A percentile compares a stretch with the other conserved stretches of the same genome.
These are phyloP conservation scores for Torulaspora quercuum DNA, from an alignment of 805 yeast genomes.

Conservation along the genomic window DNA sequence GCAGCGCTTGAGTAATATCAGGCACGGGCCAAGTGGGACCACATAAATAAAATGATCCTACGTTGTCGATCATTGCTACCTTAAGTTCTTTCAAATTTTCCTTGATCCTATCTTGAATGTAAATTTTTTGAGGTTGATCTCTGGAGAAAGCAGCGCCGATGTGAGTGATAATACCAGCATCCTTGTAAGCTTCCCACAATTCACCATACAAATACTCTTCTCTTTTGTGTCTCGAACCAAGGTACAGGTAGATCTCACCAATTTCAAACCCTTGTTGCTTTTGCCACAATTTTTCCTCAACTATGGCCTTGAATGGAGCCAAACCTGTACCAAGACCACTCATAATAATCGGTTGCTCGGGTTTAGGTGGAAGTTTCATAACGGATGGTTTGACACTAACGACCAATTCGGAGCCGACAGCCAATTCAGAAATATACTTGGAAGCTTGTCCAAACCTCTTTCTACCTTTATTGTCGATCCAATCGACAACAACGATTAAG, in stretches of 20 bases:
- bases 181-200: conserved; percentile 93
- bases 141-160: conserved; percentile 98
- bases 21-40: conserved; percentile 99
- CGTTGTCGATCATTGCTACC: conserved; percentile 69
- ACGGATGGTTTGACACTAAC: conserved; percentile 96
- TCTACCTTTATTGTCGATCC: conserved; percentile 85
- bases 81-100: conserved; percentile 69
- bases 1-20: conserved; percentile 84
- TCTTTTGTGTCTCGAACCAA: conserved; percentile 93
- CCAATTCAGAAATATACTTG: conserved; percentile 75
- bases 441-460: conserved; percentile 93
- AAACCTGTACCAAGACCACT: conserved; percentile 97
- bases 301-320: conserved; percentile 96
- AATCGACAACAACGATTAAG: conserved; percentile 91
- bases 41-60: conserved; percentile 92
- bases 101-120: conserved; percentile 90
- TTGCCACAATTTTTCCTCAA: conserved; percentile 95
- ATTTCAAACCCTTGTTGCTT: conserved; percentile 81
- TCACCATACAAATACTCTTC: conserved; percentile 96
- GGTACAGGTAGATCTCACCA: conserved; percentile 81
- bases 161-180: conserved; percentile 87
- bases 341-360: conserved; percentile 91
- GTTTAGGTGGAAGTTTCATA: conserved; percentile 87
- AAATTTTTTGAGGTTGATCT: conserved; percentile 92
- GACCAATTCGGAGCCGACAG: conserved; percentile 78